These are phyloP conservation scores for Thalassiosira ordinaria DNA, from an alignment of 352 stramenopile genomes.

Conservation along the genomic window DNA sequence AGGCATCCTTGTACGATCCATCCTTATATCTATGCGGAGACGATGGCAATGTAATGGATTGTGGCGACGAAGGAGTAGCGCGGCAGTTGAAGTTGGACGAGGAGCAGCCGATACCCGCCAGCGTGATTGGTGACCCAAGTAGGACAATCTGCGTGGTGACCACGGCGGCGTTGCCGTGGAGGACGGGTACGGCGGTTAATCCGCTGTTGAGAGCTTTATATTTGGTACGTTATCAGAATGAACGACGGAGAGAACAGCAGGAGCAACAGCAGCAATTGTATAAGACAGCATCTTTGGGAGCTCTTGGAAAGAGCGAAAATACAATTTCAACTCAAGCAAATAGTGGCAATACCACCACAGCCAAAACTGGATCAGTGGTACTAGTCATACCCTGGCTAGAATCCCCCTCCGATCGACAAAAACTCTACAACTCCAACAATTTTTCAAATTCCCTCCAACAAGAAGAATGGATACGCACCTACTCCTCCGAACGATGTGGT, in stretches of 20 bases:
- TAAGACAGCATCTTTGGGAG: no score
- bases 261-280: no score
- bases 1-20: constrained; percentile 2
- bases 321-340: no score
- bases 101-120: constrained; percentile 6
- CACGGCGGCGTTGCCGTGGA: constrained; percentile 82
- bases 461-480: constrained; percentile 73
- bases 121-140: constrained; percentile 18
- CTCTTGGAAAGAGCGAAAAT: no score
- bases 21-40: not conserved
- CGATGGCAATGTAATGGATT: not conserved
- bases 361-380: constrained; percentile 53
- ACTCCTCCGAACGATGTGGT: constrained; percentile 50
- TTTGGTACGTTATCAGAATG: constrained; percentile 52
- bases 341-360: not conserved
- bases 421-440: constrained; percentile 60
- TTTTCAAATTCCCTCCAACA: constrained; percentile 64
- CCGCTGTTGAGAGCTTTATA: constrained; percentile 75
- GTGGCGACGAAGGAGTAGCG: no score
- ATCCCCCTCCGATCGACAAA: constrained; percentile 44
- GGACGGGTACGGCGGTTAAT: constrained; percentile 86
- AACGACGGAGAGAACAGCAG: no score
- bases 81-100: no score
- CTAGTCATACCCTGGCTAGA: constrained; percentile 78
- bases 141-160: constrained; percentile 71